These are phyloP conservation scores for Candida freyschussii DNA, from an alignment of 1,139 yeast species.

Conservation along the genomic window DNA sequence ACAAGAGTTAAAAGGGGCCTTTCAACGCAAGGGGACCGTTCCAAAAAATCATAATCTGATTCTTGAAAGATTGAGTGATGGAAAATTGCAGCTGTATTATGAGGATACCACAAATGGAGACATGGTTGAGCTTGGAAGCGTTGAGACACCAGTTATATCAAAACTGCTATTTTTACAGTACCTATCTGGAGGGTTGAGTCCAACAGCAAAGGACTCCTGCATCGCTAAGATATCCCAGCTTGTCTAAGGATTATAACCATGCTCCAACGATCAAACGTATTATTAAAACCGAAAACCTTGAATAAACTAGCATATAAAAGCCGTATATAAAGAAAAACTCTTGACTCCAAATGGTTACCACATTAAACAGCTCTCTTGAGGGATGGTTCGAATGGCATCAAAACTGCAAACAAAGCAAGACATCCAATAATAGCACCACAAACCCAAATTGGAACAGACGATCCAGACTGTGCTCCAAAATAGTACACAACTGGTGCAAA, in stretches of 20 bases:
- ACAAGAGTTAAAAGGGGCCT: slow-evolving; percentile 48
- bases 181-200: slow-evolving; percentile 50
- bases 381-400: slow-evolving; percentile 48
- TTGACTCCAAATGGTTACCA: no score
- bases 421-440: slow-evolving; percentile 51
- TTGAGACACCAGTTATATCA: slow-evolving; percentile 47
- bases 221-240: slow-evolving; percentile 28
- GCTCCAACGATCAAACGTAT: no score
- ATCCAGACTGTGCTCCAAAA: slow-evolving; percentile 38
- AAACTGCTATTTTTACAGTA: slow-evolving; percentile 53
- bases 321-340: no score
- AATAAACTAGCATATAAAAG: no score
- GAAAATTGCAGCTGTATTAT: slow-evolving; percentile 43
- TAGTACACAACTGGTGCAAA: slow-evolving; percentile 48
- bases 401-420: slow-evolving; percentile 37
- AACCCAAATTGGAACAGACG: slow-evolving; percentile 53
- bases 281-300: no score
- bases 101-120: slow-evolving; percentile 32
- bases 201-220: slow-evolving; percentile 30
- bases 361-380: slow-evolving; percentile 22
- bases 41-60: slow-evolving; percentile 56
- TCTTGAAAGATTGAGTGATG: slow-evolving; percentile 44
- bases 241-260: slow-evolving; percentile 21
- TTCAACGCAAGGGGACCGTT: slow-evolving; percentile 53
- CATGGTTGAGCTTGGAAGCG: slow-evolving; percentile 38